Conservation (phyloP, 257 asterid genomes). For the Solanum medicagineum region DNA sequence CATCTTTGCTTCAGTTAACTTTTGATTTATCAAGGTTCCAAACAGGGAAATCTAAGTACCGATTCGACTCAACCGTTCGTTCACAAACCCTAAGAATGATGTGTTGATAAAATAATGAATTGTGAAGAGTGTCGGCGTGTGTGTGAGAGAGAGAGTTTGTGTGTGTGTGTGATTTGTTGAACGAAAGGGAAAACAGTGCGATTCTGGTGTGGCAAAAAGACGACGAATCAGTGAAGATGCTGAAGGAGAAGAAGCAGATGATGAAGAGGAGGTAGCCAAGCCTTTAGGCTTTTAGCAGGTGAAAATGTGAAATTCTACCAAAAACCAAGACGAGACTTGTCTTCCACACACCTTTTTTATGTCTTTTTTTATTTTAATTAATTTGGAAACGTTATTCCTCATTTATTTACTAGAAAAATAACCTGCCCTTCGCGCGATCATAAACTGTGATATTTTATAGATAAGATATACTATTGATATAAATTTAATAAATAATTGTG, state of each 20-base stretch:
- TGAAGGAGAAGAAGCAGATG: neutral
- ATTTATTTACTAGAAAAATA: neutral
- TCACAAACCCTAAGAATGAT: neutral
- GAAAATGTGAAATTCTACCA: slow-evolving; percentile 49
- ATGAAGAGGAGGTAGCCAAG: neutral
- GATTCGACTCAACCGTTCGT: slow-evolving; percentile 1
- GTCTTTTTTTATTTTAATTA: neutral
- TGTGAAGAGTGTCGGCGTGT: slow-evolving; percentile 13
- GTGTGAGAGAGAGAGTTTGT: slow-evolving; percentile 5
- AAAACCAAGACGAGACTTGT: slow-evolving; percentile 8
- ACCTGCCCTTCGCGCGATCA: no score
- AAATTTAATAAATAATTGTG: no score
- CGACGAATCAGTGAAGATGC: slow-evolving; percentile 2
- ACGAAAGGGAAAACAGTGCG: neutral
- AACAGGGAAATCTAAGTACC: slow-evolving; percentile 4
- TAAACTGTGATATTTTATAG: no score
- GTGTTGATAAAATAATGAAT: neutral
- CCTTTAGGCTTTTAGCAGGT: slow-evolving; percentile 8
- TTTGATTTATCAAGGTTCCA: neutral
- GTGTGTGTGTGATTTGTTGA: neutral
- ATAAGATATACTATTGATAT: no score
- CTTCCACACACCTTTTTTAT: slow-evolving; percentile 7
- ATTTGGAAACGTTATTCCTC: neutral
- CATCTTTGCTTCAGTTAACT: slow-evolving; percentile 27
- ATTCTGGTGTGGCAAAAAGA: neutral